Evolutionary conservation across 768 basidiomycete genomes (phyloP).

Genomic region (Sistotremastrum niveocremeum): DNA sequence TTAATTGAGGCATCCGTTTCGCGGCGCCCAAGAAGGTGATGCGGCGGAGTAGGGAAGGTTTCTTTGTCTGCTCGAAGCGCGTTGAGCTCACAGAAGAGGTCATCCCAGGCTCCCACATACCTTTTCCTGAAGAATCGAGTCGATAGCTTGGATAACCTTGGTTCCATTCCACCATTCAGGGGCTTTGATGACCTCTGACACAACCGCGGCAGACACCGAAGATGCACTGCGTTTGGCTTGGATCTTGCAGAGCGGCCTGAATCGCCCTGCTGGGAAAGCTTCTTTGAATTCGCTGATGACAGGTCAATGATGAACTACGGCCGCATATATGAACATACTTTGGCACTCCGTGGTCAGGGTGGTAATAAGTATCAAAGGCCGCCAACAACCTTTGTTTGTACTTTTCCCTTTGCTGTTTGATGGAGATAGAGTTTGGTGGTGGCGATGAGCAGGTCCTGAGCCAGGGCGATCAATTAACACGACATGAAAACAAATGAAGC

Average conservation of each 20-base stretch:
- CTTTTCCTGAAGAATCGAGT: conserved; percentile 74
- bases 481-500: conserved; percentile 10
- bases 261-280: conserved; percentile 84
- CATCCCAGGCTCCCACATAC: conserved; percentile 22
- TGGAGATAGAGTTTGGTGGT: conserved; percentile 58
- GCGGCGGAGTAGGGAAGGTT: conserved; percentile 76
- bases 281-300: conserved; percentile 75
- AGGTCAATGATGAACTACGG: conserved; percentile 1
- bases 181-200: conserved; percentile 80
- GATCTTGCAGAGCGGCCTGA: conserved; percentile 84
- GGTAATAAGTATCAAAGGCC: conserved; percentile 78
- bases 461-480: conserved; percentile 7
- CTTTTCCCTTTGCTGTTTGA: conserved; percentile 68
- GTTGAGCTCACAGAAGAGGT: conserved; percentile 5
- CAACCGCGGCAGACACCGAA: conserved; percentile 37
- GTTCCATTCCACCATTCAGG: conserved; percentile 95
- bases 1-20: conserved; percentile 59
- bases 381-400: conserved; percentile 59
- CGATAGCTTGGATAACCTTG: conserved; percentile 82
- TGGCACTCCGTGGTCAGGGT: conserved; percentile 77
- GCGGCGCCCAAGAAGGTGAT: conserved; percentile 64
- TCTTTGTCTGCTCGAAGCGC: conserved; percentile 50
- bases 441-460: conserved; percentile 64
- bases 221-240: conserved; percentile 73
- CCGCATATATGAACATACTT: conserved; percentile 27